Percentiles rank a stretch among this genome's conserved stretches.
phyloP scores from a whole-genome alignment of 768 basidiomycete genomes.

The Collybia sp. region DNA sequence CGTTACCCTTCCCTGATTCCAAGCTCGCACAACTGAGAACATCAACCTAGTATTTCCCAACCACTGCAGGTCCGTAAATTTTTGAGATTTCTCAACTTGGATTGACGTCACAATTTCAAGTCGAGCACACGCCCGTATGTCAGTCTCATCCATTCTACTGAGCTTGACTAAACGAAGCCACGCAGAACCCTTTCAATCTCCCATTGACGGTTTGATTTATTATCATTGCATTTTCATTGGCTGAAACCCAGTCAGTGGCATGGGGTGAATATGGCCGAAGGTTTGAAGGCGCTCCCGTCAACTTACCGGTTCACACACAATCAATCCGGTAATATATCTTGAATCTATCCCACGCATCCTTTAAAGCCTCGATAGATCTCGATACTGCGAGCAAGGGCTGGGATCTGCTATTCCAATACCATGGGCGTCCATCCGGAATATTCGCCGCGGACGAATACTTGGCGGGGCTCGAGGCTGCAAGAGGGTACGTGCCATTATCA shows the following conservation, averaged over 20 bases:
- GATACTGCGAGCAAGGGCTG: slow-evolving; percentile 45
- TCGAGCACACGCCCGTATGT: slow-evolving; percentile 23
- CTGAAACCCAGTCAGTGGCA: slow-evolving; percentile 37
- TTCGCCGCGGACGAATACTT: slow-evolving; percentile 55
- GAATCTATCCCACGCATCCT: background rate
- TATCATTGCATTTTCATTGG: background rate
- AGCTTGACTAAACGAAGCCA: background rate
- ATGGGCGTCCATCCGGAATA: slow-evolving; percentile 52
- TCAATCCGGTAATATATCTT: slow-evolving; percentile 35
- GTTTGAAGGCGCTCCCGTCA: slow-evolving; percentile 48
- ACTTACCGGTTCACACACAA: slow-evolving; percentile 54
- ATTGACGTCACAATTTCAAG: slow-evolving; percentile 7
- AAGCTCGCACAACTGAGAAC: background rate
- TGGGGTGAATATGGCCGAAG: slow-evolving; percentile 56
- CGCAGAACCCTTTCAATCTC: slow-evolving; percentile 41
- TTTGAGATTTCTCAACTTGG: background rate
- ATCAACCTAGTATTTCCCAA: slow-evolving; percentile 40
- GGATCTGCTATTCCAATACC: slow-evolving; percentile 55
- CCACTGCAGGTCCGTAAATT: slow-evolving; percentile 21
- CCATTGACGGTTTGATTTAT: slow-evolving; percentile 25
- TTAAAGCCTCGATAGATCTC: slow-evolving; percentile 28
- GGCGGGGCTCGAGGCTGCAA: slow-evolving; percentile 47
- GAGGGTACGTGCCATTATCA: slow-evolving; percentile 32
- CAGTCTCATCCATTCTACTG: background rate
- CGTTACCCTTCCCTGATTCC: background rate